These are phyloP conservation scores for Phytophthora tubulina DNA, from an alignment of 352 stramenopile species.

Conservation along the genomic window DNA sequence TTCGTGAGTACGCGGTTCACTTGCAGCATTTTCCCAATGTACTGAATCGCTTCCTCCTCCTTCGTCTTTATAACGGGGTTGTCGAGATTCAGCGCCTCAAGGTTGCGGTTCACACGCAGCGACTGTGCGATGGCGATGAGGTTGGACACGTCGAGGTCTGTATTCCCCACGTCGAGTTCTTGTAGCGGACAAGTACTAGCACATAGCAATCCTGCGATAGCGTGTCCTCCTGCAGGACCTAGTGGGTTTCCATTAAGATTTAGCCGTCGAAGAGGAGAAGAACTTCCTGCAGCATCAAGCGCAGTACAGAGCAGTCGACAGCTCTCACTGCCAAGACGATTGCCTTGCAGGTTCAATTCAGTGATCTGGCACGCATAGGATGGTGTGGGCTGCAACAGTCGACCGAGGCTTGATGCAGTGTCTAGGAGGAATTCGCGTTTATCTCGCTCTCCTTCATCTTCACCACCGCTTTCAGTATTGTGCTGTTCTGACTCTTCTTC, in stretches of 20 bases:
- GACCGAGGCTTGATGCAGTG: conserved; percentile 50
- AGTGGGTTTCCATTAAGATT: conserved; percentile 69
- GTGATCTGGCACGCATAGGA: conserved; percentile 63
- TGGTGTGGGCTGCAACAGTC: conserved; percentile 57
- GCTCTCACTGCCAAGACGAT: conserved; percentile 68
- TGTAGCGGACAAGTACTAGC: conserved; percentile 45
- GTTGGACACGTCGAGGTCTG: conserved; percentile 67
- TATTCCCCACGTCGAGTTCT: conserved; percentile 67
- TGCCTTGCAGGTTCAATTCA: conserved; percentile 67
- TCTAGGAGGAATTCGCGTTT: conserved; percentile 62
- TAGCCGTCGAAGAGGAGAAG: conserved; percentile 49
- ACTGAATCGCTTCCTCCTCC: conserved; percentile 79
- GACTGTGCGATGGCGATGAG: conserved; percentile 72
- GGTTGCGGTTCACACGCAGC: conserved; percentile 50
- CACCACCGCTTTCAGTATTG: conserved; percentile 25
- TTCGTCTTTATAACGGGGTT: conserved; percentile 64
- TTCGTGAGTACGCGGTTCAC: conserved; percentile 65
- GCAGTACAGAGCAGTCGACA: conserved; percentile 63
- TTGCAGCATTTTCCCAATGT: conserved; percentile 81
- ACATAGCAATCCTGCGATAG: conserved; percentile 59
- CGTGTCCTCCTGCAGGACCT: conserved; percentile 53
- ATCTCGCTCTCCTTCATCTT: conserved; percentile 29
- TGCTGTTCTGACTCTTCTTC: conserved; percentile 32
- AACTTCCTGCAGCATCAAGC: conserved; percentile 45
- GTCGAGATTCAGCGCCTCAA: conserved; percentile 64